These are phyloP conservation scores for Syzygium syzygioides DNA, from an alignment of 441 rosid genomes.

Conservation along the genomic window DNA sequence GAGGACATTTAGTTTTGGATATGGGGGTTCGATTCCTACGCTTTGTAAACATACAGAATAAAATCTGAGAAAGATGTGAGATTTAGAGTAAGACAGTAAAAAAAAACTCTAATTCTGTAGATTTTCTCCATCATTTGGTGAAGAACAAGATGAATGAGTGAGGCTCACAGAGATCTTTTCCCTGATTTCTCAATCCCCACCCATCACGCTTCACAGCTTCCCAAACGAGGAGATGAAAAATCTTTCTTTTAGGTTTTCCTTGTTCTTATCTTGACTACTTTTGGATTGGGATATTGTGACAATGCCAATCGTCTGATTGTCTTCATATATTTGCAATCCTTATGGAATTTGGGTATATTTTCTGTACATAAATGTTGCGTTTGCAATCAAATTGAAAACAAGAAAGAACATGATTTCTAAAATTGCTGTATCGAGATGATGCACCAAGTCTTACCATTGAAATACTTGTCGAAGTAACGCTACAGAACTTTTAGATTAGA, in stretches of 20 bases:
- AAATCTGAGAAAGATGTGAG: too few relatives aligned
- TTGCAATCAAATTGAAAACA: constrained; percentile 68
- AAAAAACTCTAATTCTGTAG: neutral
- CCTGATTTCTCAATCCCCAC: neutral
- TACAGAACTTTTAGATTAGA: neutral
- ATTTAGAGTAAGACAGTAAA: too few relatives aligned
- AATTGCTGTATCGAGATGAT: constrained; percentile 85
- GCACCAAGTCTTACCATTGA: constrained; percentile 83
- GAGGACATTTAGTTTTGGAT: too few relatives aligned
- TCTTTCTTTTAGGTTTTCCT: neutral
- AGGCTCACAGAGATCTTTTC: too few relatives aligned
- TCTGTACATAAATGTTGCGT: constrained; percentile 70
- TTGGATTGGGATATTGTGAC: neutral
- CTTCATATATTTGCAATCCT: neutral
- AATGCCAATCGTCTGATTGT: accelerated
- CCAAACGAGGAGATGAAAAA: neutral
- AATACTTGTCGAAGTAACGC: constrained; percentile 79
- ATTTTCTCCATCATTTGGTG: neutral
- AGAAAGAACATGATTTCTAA: constrained; percentile 53
- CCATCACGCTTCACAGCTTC: too few relatives aligned
- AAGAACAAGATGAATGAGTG: too few relatives aligned
- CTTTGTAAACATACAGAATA: too few relatives aligned
- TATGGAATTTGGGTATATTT: neutral
- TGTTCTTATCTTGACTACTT: neutral
- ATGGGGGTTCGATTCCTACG: too few relatives aligned